These are phyloP conservation scores for Globisporangium radiosum DNA, from an alignment of 352 stramenopile genomes.

Conservation along the genomic window DNA sequence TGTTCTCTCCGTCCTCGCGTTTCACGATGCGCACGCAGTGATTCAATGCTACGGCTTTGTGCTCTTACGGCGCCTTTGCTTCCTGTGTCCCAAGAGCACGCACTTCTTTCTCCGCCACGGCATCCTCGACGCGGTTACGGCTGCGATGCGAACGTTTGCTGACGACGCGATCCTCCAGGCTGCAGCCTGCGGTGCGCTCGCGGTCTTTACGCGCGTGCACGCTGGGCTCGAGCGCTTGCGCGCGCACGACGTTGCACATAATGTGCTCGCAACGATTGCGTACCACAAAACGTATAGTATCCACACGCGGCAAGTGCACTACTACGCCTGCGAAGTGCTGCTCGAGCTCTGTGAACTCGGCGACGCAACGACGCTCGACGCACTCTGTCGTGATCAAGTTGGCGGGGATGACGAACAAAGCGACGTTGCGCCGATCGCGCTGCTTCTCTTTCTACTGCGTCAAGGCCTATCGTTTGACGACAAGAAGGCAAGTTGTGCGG, in stretches of 20 bases:
- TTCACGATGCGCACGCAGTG: slow-evolving; percentile 56
- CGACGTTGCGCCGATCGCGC: slow-evolving; percentile 52
- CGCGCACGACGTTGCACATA: slow-evolving; percentile 41
- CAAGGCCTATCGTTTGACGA: slow-evolving; percentile 70
- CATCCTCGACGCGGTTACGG: slow-evolving; percentile 44
- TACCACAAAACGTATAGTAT: slow-evolving; percentile 79
- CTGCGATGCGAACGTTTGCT: slow-evolving; percentile 56
- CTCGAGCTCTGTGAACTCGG: slow-evolving; percentile 67
- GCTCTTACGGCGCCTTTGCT: slow-evolving; percentile 62
- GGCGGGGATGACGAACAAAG: slow-evolving; percentile 13
- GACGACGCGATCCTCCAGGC: slow-evolving; percentile 80
- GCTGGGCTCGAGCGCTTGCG: slow-evolving; percentile 43
- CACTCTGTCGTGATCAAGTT: slow-evolving; percentile 35
- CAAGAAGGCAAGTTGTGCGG: slow-evolving; percentile 74
- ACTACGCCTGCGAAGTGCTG: slow-evolving; percentile 77
- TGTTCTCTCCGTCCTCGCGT: slow-evolving; percentile 48
- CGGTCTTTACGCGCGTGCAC: slow-evolving; percentile 60
- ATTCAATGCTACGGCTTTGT: slow-evolving; percentile 82
- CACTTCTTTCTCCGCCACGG: slow-evolving; percentile 44
- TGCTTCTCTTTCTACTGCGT: slow-evolving; percentile 64
- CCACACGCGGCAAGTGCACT: slow-evolving; percentile 79
- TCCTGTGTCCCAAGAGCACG: slow-evolving; percentile 58
- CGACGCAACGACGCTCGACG: slow-evolving; percentile 42
- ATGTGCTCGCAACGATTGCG: slow-evolving; percentile 65
- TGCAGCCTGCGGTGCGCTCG: slow-evolving; percentile 62